phyloP scores from a whole-genome alignment of 345 rosid genomes.

The Orychophragmus violaceus region DNA sequence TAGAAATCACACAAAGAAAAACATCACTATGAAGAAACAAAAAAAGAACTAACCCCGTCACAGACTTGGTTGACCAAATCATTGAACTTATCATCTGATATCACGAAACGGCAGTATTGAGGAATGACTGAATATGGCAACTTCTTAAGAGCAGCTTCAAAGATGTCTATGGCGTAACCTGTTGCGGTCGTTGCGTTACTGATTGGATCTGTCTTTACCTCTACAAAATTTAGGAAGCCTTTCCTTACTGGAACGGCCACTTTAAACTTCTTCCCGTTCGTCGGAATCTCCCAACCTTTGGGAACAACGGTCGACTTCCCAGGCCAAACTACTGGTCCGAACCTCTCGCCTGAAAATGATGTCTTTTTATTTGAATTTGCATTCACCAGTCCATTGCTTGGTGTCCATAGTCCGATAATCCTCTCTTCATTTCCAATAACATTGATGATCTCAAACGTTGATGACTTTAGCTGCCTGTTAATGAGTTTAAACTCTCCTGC shows the following conservation, averaged over 20 bases:
- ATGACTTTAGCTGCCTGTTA: slow-evolving; percentile 29
- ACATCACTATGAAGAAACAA: no score
- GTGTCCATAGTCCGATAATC: slow-evolving; percentile 41
- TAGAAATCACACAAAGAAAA: background rate
- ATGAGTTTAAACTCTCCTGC: slow-evolving; percentile 29
- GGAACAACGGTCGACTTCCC: slow-evolving; percentile 33
- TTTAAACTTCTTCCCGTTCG: slow-evolving; percentile 27
- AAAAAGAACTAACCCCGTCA: slow-evolving; percentile 30
- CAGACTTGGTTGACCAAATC: slow-evolving; percentile 32
- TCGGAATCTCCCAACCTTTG: slow-evolving; percentile 34
- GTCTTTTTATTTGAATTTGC: background rate
- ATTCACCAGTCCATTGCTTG: background rate
- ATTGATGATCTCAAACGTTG: slow-evolving; percentile 41
- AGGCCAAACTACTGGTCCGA: slow-evolving; percentile 37
- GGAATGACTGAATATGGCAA: slow-evolving; percentile 28
- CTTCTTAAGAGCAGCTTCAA: slow-evolving; percentile 16
- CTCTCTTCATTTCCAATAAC: slow-evolving; percentile 24
- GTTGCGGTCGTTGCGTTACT: background rate
- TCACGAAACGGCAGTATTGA: background rate
- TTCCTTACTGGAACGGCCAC: slow-evolving; percentile 37
- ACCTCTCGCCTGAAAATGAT: background rate
- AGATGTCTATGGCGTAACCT: slow-evolving; percentile 34
- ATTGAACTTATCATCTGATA: slow-evolving; percentile 21
- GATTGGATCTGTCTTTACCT: background rate
- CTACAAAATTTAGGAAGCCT: slow-evolving; percentile 30